Percentiles rank a stretch among this genome's conserved stretches.
Conservation (phyloP, 2,329 filamentous ascomycete genomes). For the Dactylonectria macrodidyma region DNA sequence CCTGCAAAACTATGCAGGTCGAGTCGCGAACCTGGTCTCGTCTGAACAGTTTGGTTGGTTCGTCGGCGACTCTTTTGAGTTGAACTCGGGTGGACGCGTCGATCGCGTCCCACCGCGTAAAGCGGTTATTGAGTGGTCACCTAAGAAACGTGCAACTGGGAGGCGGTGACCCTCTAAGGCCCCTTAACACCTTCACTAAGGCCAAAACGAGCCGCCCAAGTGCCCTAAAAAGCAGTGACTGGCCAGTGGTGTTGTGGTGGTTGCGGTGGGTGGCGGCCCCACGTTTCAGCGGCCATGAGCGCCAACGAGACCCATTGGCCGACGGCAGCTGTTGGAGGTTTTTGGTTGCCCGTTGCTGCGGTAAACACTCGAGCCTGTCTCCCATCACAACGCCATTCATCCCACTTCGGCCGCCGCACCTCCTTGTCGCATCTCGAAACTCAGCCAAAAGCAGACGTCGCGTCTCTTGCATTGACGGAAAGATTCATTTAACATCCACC, state of each 20-base stretch:
- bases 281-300: conserved; percentile 42
- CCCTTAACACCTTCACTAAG: background rate
- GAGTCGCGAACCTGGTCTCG: conserved; percentile 29
- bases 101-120: conserved; percentile 53
- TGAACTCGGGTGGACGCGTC: conserved; percentile 33
- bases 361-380: conserved; percentile 46
- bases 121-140: conserved; percentile 47
- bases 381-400: conserved; percentile 31
- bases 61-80: conserved; percentile 22
- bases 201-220: conserved; percentile 9
- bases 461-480: conserved; percentile 10
- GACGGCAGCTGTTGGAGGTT: conserved; percentile 18
- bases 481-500: conserved; percentile 11
- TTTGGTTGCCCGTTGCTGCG: conserved; percentile 49
- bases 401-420: conserved; percentile 18
- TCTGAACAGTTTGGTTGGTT: conserved; percentile 36
- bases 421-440: conserved; percentile 16
- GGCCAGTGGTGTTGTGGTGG: conserved; percentile 20
- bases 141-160: conserved; percentile 3
- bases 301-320: conserved; percentile 40
- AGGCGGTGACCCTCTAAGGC: background rate
- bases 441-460: conserved; percentile 15
- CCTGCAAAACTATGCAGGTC: conserved; percentile 18
- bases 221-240: conserved; percentile 16
- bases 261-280: conserved; percentile 28